Percentiles rank a stretch among this genome's conserved stretches.
Evolutionary conservation across 768 basidiomycete genomes (phyloP).

Genomic region (Mrakia gelida): DNA sequence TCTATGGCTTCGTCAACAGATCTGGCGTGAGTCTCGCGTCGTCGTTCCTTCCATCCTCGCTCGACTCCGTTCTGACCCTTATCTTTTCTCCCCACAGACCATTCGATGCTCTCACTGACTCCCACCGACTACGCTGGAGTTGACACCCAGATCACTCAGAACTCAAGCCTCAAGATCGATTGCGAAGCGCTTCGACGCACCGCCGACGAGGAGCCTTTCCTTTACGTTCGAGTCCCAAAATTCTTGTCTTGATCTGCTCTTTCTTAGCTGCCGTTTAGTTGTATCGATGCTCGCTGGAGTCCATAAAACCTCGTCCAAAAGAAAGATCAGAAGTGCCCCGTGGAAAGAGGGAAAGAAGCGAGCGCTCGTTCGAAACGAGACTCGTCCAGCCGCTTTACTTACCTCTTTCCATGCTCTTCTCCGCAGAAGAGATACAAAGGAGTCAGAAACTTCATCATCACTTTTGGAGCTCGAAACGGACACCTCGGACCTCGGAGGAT

Average conservation of each 20-base stretch:
- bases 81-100: neutral
- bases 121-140: slow-evolving; percentile 14
- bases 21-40: slow-evolving; percentile 5
- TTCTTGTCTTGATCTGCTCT: neutral
- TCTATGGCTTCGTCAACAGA: neutral
- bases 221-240: neutral
- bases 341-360: too few species aligned
- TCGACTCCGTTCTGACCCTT: neutral
- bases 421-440: too few species aligned
- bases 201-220: slow-evolving; percentile 12
- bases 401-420: too few species aligned
- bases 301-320: too few species aligned
- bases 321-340: too few species aligned
- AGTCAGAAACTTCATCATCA: too few species aligned
- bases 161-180: slow-evolving; percentile 24
- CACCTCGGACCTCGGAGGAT: too few species aligned
- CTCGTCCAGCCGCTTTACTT: too few species aligned
- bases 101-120: slow-evolving; percentile 17
- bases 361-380: too few species aligned
- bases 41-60: neutral
- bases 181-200: slow-evolving; percentile 1
- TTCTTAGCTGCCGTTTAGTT: too few species aligned
- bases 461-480: too few species aligned
- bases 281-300: too few species aligned
- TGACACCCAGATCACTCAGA: slow-evolving; percentile 24